Evolutionary conservation across 2,329 filamentous ascomycete genomes (phyloP).

Genomic region (Pseudopyricularia javanii): DNA sequence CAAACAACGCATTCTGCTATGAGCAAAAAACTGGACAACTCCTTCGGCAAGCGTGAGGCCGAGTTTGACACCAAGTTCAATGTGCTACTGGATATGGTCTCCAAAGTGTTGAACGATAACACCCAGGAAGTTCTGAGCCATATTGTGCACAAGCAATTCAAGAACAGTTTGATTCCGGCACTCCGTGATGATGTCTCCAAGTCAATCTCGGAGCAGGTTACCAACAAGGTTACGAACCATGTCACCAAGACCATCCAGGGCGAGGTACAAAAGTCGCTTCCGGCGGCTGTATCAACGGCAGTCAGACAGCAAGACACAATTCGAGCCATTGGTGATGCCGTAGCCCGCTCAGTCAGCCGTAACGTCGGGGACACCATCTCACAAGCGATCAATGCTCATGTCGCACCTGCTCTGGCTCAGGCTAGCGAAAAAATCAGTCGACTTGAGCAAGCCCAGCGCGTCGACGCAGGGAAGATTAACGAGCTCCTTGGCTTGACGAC

Average conservation of each 20-base stretch:
- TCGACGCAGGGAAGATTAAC: slow-evolving; percentile 54
- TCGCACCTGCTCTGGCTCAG: slow-evolving; percentile 56
- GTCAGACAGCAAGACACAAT: slow-evolving; percentile 60
- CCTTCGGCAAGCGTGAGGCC: slow-evolving; percentile 39
- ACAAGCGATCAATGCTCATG: slow-evolving; percentile 44
- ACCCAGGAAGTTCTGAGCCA: slow-evolving; percentile 61
- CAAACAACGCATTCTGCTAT: slow-evolving; percentile 23
- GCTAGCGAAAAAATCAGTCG: slow-evolving; percentile 37
- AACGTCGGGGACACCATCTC: slow-evolving; percentile 60
- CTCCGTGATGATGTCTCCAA: slow-evolving; percentile 56
- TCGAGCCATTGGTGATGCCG: slow-evolving; percentile 58
- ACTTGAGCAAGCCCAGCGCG: slow-evolving; percentile 36
- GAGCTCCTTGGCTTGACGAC: slow-evolving; percentile 57
- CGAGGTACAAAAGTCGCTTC: slow-evolving; percentile 61
- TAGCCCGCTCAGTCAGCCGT: slow-evolving; percentile 52
- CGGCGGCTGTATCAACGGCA: slow-evolving; percentile 51
- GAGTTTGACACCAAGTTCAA: slow-evolving; percentile 40
- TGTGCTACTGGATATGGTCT: slow-evolving; percentile 44
- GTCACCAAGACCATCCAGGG: slow-evolving; percentile 55
- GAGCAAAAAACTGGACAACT: slow-evolving; percentile 40
- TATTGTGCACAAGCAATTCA: slow-evolving; percentile 66
- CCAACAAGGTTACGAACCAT: slow-evolving; percentile 52
- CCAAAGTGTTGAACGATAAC: slow-evolving; percentile 48
- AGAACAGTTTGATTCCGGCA: slow-evolving; percentile 62
- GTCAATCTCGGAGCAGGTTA: slow-evolving; percentile 60